These are phyloP conservation scores for Limonium bicolor DNA, from an alignment of 148 eudicot genomes.

Conservation along the genomic window DNA sequence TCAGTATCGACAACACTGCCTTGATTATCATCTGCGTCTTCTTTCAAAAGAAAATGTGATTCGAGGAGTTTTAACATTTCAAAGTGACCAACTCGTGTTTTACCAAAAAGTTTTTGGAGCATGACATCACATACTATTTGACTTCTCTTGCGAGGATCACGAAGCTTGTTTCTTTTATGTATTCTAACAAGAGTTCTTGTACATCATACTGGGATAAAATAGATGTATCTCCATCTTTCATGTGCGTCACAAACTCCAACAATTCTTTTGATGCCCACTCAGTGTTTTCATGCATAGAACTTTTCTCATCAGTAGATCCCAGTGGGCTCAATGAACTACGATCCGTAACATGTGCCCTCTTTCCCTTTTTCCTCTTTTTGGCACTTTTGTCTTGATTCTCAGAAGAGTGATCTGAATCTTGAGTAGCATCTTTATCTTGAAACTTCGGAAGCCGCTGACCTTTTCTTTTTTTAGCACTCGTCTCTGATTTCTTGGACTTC, in stretches of 20 bases:
- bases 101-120: slow-evolving; percentile 54
- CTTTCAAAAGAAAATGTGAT: slow-evolving; percentile 38
- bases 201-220: slow-evolving; percentile 66
- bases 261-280: slow-evolving; percentile 88
- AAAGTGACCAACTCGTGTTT: slow-evolving; percentile 64
- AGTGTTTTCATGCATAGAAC: slow-evolving; percentile 14
- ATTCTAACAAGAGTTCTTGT: slow-evolving; percentile 69
- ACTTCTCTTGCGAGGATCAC: slow-evolving; percentile 66
- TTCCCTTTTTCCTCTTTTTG: slow-evolving; percentile 35
- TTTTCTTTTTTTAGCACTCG: slow-evolving; percentile 15
- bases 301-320: slow-evolving; percentile 12
- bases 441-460: slow-evolving; percentile 14
- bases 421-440: slow-evolving; percentile 25
- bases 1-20: slow-evolving; percentile 30
- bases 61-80: slow-evolving; percentile 96
- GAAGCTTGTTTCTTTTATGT: slow-evolving; percentile 72
- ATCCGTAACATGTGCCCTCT: slow-evolving; percentile 38
- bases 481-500: slow-evolving; percentile 25
- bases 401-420: slow-evolving; percentile 31
- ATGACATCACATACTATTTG: slow-evolving; percentile 78
- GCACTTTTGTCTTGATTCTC: slow-evolving; percentile 21
- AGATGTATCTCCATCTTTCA: slow-evolving; percentile 80
- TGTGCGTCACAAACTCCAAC: slow-evolving; percentile 70
- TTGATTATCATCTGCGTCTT: slow-evolving; percentile 43
- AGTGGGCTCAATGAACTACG: slow-evolving; percentile 10